Evolutionary conservation across 306 rosid genomes (phyloP).

Genomic region (Amphicarpaea edgeworthii): DNA sequence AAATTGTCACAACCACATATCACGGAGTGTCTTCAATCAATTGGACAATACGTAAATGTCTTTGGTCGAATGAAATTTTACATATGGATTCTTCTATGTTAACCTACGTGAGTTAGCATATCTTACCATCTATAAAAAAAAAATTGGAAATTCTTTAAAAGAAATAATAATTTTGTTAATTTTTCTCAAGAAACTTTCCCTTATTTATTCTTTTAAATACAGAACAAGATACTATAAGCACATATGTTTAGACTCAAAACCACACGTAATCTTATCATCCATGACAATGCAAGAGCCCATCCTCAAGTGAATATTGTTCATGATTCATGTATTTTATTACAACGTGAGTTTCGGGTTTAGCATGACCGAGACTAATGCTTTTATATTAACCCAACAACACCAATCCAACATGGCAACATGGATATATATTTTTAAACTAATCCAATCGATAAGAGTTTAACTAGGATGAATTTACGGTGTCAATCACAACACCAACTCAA

Average conservation of each 20-base stretch:
- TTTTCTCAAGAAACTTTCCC: background rate
- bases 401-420: background rate
- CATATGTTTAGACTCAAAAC: background rate
- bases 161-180: background rate
- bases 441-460: too few species aligned
- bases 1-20: too few species aligned
- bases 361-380: background rate
- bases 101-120: too few species aligned
- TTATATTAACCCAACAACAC: background rate
- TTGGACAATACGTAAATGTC: too few species aligned
- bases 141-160: background rate
- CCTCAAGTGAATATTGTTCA: background rate
- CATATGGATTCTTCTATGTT: too few species aligned
- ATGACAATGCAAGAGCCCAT: background rate
- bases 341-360: slow-evolving; percentile 1
- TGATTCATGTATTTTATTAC: background rate
- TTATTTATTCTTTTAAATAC: background rate
- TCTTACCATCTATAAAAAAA: too few species aligned
- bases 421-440: too few species aligned
- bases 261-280: background rate
- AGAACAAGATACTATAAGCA: background rate
- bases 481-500: too few species aligned
- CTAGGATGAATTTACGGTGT: too few species aligned
- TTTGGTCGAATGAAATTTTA: too few species aligned
- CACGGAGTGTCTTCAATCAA: too few species aligned